Evolutionary conservation across 2,329 filamentous ascomycete genomes (phyloP).

Genomic region (Sporothrix phasma): DNA sequence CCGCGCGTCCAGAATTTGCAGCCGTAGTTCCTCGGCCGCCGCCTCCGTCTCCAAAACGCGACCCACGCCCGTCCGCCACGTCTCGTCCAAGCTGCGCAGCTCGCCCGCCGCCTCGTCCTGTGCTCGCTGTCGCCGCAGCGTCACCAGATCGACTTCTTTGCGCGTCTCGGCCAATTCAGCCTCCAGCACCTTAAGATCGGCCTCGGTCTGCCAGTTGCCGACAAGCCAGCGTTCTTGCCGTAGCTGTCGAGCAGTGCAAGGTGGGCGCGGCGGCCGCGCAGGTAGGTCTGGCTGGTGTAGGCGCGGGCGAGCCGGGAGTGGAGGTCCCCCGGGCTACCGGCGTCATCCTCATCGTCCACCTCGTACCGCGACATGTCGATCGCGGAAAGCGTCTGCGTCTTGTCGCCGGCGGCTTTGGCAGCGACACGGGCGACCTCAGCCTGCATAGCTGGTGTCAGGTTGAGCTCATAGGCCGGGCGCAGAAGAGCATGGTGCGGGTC

Average conservation of each 20-base stretch:
- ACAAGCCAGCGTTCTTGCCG: conserved; percentile 92
- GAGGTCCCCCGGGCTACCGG: conserved; percentile 35
- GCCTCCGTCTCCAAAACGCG: conserved; percentile 78
- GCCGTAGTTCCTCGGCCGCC: conserved; percentile 62
- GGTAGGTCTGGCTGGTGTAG: conserved; percentile 42
- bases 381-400: conserved; percentile 35
- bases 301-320: conserved; percentile 38
- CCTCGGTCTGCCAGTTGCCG: conserved; percentile 71
- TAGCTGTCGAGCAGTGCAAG: conserved; percentile 67
- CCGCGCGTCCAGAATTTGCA: conserved; percentile 56
- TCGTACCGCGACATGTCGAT: conserved; percentile 81
- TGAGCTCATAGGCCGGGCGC: conserved; percentile 39
- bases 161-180: conserved; percentile 59
- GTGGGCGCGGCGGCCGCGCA: conserved; percentile 40
- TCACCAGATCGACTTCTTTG: conserved; percentile 62
- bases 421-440: conserved; percentile 60
- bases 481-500: conserved; percentile 48
- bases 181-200: conserved; percentile 59
- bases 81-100: conserved; percentile 57
- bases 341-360: conserved; percentile 50
- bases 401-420: conserved; percentile 20
- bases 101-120: conserved; percentile 68
- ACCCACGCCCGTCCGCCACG: conserved; percentile 70
- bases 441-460: conserved; percentile 56
- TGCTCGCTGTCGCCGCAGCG: conserved; percentile 54